A percentile compares a stretch with the other conserved stretches of the same genome.
These are phyloP conservation scores for Tremellales sp. DNA, from an alignment of 1,284 basidiomycete species.

Conservation along the genomic window DNA sequence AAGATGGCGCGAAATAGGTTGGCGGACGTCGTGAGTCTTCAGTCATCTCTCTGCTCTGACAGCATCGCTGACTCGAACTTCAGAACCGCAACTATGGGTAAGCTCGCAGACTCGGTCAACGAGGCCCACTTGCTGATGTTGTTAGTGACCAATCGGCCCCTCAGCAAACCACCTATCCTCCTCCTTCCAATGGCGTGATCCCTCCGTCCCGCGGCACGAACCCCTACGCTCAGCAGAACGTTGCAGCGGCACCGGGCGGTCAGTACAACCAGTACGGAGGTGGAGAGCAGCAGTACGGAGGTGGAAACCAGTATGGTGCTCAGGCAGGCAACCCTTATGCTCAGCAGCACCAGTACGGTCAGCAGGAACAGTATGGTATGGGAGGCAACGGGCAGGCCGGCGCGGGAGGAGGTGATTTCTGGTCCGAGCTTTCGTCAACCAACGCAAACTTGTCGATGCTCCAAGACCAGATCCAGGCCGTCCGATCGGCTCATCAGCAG, in stretches of 20 bases:
- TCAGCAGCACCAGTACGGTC: slow-evolving; percentile 33
- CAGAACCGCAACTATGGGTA: slow-evolving; percentile 34
- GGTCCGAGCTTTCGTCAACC: slow-evolving; percentile 36
- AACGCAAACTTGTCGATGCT: slow-evolving; percentile 36
- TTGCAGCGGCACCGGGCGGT: slow-evolving; percentile 14
- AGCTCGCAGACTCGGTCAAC: slow-evolving; percentile 2
- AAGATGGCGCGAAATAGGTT: slow-evolving; percentile 38
- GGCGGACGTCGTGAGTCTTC: slow-evolving; percentile 30
- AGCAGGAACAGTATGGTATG: slow-evolving; percentile 38
- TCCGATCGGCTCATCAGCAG: slow-evolving; percentile 40
- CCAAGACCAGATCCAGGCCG: slow-evolving; percentile 45
- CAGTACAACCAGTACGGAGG: slow-evolving; percentile 23
- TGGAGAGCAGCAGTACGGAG: slow-evolving; percentile 8
- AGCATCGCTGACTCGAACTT: slow-evolving; percentile 1
- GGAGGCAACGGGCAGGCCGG: slow-evolving; percentile 19
- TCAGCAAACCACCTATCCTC: slow-evolving; percentile 29
- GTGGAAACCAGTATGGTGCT: slow-evolving; percentile 3
- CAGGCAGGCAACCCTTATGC: slow-evolving; percentile 23
- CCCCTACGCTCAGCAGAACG: slow-evolving; percentile 36
- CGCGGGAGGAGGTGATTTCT: slow-evolving; percentile 39
- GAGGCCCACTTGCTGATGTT: neutral
- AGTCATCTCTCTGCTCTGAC: neutral
- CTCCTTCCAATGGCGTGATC: slow-evolving; percentile 32
- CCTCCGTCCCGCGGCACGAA: slow-evolving; percentile 28
- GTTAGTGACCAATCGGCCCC: slow-evolving; percentile 26